A percentile compares a stretch with the other conserved stretches of the same genome.
Evolutionary conservation across 345 rosid genomes (phyloP).

Genomic region (Trapa bicornis): DNA sequence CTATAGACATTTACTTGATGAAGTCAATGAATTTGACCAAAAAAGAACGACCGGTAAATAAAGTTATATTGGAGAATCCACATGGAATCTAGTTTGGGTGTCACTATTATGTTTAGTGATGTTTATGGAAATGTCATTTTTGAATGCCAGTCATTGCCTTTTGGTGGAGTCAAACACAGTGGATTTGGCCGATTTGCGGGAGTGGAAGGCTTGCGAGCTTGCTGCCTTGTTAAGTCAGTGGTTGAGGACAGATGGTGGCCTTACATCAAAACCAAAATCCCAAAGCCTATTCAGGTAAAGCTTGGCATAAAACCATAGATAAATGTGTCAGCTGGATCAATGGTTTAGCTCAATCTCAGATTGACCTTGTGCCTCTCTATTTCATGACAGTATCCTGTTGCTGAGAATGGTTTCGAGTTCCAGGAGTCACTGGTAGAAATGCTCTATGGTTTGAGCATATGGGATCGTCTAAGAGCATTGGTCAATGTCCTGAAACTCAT

Average conservation of each 20-base stretch:
- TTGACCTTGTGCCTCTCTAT: conserved; percentile 7
- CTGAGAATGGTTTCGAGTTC: conserved; percentile 77
- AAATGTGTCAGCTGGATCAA: background rate
- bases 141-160: conserved; percentile 70
- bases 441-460: conserved; percentile 76
- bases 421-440: conserved; percentile 75
- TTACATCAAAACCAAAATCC: conserved; percentile 69
- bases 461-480: conserved; percentile 75
- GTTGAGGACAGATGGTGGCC: conserved; percentile 99
- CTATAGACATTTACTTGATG: background rate
- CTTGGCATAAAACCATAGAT: background rate
- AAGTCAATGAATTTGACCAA: background rate
- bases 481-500: conserved; percentile 60
- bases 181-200: conserved; percentile 97
- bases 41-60: background rate
- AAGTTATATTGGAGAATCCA: background rate
- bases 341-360: background rate
- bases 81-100: background rate
- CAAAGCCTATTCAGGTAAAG: conserved; percentile 84
- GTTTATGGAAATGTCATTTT: conserved; percentile 3
- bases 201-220: conserved; percentile 85
- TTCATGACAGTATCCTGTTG: conserved; percentile 58
- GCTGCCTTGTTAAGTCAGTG: conserved; percentile 87
- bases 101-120: background rate
- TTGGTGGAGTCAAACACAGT: conserved; percentile 93